Base-by-base conservation (phyloP, 2,329 filamentous ascomycete species). In the Colletotrichum gloeosporioides region DNA sequence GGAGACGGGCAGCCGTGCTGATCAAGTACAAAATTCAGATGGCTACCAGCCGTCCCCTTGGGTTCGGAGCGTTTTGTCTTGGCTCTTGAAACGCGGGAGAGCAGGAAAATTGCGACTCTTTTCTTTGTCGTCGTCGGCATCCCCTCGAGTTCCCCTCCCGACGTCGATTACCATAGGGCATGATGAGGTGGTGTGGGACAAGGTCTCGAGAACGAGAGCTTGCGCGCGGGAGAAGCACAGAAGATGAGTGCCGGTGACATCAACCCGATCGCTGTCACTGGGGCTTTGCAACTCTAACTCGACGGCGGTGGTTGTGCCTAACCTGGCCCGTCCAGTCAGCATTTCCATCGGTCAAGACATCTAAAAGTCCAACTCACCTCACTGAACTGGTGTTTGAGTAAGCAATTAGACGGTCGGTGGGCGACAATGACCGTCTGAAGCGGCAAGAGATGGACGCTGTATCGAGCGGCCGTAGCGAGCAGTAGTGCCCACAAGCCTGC, bases 51-150 rank as follows among this genome's bases (percentile, higher is more conserved):
- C 59, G 57, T 76, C 64, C 34, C 10, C 44, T 74, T 69, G 71
- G 64, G 49, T 34, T 69, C 64, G 34, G 64, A 66, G 74, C 74
- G 70, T 76, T 73, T 76, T 76, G 74, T 69, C 70, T 76, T 76
- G 70, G 74, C 59, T 57, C 44, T 69, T 76, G 70, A 74, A 76
- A 74, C 70, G 61, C 49, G 34, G 49, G 31, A 75, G 70, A 25
- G 69, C 64, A 64, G 32, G 44, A 69, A 62, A 49, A 36, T 22
- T 72, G 25, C 68, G 62, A 64, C 62, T 27, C n/a, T 64, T 39
- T 39, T 8, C 62, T 34, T 62, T 62, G 59, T 62, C 12, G n/a
- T n/a, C 4, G 62, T 64, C 62, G 62, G 15, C 18, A 16, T 64
- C 62, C 62, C 34, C 32, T 39, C 22, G 36, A 25, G 10, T 55